Conservation (phyloP, 1,139 yeast genomes). For the Sugiyamaella xylanicola region DNA sequence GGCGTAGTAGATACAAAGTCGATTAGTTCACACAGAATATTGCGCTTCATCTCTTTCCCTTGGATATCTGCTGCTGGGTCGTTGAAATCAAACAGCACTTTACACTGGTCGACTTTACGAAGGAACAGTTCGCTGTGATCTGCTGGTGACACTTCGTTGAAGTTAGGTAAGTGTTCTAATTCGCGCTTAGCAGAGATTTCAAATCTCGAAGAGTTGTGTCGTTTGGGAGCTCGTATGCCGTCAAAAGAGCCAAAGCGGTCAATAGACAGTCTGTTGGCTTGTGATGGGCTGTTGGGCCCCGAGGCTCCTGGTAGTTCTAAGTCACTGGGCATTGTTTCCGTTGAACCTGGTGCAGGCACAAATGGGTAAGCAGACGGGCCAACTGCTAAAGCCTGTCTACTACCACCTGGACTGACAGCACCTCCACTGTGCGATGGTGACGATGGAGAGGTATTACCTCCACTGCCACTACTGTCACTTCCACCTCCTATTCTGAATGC, state of each 20-base stretch:
- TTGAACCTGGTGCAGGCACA: slow-evolving; percentile 43
- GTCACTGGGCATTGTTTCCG: slow-evolving; percentile 46
- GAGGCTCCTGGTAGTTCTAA: slow-evolving; percentile 35
- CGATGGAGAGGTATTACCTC: slow-evolving; percentile 3
- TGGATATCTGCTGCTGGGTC: slow-evolving; percentile 91
- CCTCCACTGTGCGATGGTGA: slow-evolving; percentile 6
- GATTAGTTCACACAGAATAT: slow-evolving; percentile 83
- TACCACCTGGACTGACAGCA: slow-evolving; percentile 5
- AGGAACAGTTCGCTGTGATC: slow-evolving; percentile 81
- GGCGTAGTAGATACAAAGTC: slow-evolving; percentile 79
- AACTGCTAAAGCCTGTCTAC: slow-evolving; percentile 21
- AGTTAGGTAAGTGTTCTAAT: slow-evolving; percentile 78
- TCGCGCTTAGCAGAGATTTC: slow-evolving; percentile 74
- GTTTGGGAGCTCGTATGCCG: slow-evolving; percentile 72
- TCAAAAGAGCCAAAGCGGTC: slow-evolving; percentile 53
- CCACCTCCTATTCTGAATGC: background rate
- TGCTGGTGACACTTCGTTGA: slow-evolving; percentile 87
- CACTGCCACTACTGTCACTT: slow-evolving; percentile 1
- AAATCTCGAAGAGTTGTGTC: slow-evolving; percentile 92
- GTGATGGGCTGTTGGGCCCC: slow-evolving; percentile 23
- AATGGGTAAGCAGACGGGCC: slow-evolving; percentile 28
- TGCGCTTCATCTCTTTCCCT: slow-evolving; percentile 89
- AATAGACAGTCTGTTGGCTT: slow-evolving; percentile 35
- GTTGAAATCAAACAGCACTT: slow-evolving; percentile 87
- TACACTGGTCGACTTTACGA: slow-evolving; percentile 91